Conservation (phyloP, 169 alveolate genomes). For the Eimeria necatrix region DNA sequence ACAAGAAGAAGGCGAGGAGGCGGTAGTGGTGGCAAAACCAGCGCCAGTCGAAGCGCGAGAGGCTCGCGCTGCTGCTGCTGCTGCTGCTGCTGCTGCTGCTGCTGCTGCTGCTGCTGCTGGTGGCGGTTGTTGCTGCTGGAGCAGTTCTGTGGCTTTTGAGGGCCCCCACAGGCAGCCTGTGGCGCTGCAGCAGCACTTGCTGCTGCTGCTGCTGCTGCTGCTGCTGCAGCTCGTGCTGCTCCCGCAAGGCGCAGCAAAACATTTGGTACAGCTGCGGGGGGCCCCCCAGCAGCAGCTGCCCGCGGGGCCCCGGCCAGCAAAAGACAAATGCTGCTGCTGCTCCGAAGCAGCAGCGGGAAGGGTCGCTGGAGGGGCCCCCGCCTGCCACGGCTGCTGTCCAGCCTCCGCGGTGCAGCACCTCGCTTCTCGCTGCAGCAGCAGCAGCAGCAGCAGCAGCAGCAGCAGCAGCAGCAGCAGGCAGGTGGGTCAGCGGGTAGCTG, state of each 20-base stretch:
- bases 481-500: neutral
- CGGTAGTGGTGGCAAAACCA: neutral
- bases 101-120: neutral
- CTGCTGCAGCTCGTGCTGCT: conserved; percentile 23
- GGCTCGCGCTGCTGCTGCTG: conserved; percentile 17
- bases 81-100: conserved; percentile 1
- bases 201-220: neutral
- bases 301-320: neutral
- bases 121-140: neutral
- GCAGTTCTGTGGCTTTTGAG: neutral
- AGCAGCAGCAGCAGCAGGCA: neutral
- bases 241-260: conserved; percentile 24
- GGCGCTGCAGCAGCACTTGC: neutral
- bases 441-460: conserved; percentile 1
- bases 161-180: neutral
- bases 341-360: conserved; percentile 27
- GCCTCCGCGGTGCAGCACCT: conserved; percentile 2
- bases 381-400: neutral
- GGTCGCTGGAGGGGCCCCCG: neutral
- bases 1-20: neutral
- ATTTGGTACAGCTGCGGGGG: neutral
- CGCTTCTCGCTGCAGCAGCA: neutral
- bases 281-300: conserved; percentile 34
- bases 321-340: neutral
- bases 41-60: neutral